A percentile compares a stretch with the other conserved stretches of the same genome.
Conservation (phyloP, 1,284 basidiomycete genomes). For the Pyrrhoderma lamaoense region DNA sequence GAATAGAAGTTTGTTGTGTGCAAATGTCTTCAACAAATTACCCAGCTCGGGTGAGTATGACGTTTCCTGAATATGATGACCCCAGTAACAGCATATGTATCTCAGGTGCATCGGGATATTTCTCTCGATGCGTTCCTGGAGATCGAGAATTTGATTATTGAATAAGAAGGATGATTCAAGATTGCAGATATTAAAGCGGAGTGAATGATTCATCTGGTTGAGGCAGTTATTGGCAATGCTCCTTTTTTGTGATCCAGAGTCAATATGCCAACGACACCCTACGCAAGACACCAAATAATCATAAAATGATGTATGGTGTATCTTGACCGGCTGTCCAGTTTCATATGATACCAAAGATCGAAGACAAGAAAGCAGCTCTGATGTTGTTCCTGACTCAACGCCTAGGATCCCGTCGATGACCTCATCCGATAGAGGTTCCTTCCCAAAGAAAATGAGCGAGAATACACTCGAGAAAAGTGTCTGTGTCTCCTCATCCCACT, state of each 20-base stretch:
- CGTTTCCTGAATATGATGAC: background rate
- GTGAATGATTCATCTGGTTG: background rate
- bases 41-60: background rate
- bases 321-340: background rate
- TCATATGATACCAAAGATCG: background rate
- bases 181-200: conserved; percentile 7
- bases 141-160: conserved; percentile 3
- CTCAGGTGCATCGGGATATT: background rate
- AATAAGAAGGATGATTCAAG: background rate
- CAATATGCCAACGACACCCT: background rate
- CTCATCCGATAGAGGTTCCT: background rate
- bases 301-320: background rate
- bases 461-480: background rate
- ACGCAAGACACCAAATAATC: background rate
- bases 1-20: conserved; percentile 20
- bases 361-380: background rate
- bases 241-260: background rate
- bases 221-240: background rate
- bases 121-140: background rate
- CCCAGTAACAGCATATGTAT: conserved; percentile 7
- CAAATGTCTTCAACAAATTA: conserved; percentile 13
- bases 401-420: background rate
- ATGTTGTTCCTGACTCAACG: background rate
- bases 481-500: too few relatives aligned
- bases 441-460: background rate